Base-by-base conservation (phyloP, 129 eudicot species). In the Oenanthe sinensis region DNA sequence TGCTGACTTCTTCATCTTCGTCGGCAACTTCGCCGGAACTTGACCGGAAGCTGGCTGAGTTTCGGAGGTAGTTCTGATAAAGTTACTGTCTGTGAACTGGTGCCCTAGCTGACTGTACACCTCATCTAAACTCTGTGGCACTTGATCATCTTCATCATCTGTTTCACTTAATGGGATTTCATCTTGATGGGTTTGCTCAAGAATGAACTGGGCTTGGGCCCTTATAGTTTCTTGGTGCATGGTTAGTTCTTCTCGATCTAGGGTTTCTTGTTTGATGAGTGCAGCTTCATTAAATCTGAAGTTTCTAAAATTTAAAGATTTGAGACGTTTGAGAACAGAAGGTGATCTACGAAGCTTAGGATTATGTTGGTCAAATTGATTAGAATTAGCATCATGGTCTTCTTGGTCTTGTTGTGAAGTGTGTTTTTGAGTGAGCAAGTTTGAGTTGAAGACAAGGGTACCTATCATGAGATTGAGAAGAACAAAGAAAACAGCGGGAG, bases 401-500 rank as follows among this genome's bases (percentile, higher is more conserved):
- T 83, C 30, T 19, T 22, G 49, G 6, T 82, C 67, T 54, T 72
- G 80, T 36, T 79, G 37, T 73, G 85, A 4, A 49, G 39, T 76
- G 46, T 72, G 68, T 71, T 80, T 81, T 75, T 62, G 82, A 77
- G 79, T 77, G 47, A 91, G 49, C 16, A 83, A 60, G 72, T 84
- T 81, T 49, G 97, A 95, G 49, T 92, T 87, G 83, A 90, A 82
- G 60, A 90, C 81, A 78, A 95, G 90, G 86, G 96, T 91, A 37
- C 90, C 98, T 22, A 95, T 90, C 93, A 88, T 86, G 85, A 95
- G 82, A 43, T 95, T 91, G 81, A 95, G 94, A 72, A 95, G 86
- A 74, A 95, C 82, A 82, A 95, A 95, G 82, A 95, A 91, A 43
- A 95, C 86, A 46, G 98, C 80, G 77, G 98, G 98, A 28, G 97